Base-by-base conservation (phyloP, 1,139 yeast genomes). In the Meyerozyma guilliermondii region DNA sequence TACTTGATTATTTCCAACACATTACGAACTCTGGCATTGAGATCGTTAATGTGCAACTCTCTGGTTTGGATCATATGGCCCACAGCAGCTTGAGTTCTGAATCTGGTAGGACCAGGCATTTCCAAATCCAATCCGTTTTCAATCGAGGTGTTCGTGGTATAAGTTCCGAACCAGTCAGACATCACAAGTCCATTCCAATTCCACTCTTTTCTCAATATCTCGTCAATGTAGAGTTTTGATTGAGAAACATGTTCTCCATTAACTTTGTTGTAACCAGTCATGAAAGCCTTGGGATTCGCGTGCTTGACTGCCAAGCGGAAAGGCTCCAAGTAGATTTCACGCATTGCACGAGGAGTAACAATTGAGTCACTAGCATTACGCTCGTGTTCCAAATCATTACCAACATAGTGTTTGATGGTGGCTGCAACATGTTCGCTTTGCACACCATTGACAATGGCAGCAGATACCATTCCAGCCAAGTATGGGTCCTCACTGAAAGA, bases 401-500 rank as follows among this genome's bases (percentile, higher is more conserved):
- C 38, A 5, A 50, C 50, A 38, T 35, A 49, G 37, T 49, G 52
- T 41, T 49, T 49, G 39, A 47, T 40, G 30, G 48, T 39, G n/a
- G 52, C 45, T 26, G 50, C 53, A 17, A 54, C 50, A 30, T 50
- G 51, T 16, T 48, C 47, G 26, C 44, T 48, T 48, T 65, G 68
- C 41, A 65, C 63, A 18, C 71, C 69, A 37, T 57, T 56, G 37
- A 65, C 54, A 29, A 65, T 53, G 13, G 59, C 43, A 6, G 56
- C 54, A 23, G 68, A 59, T 10, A 60, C 59, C 42, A 55, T 50
- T 13, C 69, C 71, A 0, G 67, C 59, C 39, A 65, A 58, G 41
- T 56, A 52, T 11, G 69, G 69, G 46, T 65, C 69, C 49, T 65
- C 69, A 18, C 63, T 56, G 42, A 60, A 65, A 28, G 63, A 56